A percentile compares a stretch with the other conserved stretches of the same genome.
Conservation (phyloP, 306 rosid species). For the Astragalus membranaceus region DNA sequence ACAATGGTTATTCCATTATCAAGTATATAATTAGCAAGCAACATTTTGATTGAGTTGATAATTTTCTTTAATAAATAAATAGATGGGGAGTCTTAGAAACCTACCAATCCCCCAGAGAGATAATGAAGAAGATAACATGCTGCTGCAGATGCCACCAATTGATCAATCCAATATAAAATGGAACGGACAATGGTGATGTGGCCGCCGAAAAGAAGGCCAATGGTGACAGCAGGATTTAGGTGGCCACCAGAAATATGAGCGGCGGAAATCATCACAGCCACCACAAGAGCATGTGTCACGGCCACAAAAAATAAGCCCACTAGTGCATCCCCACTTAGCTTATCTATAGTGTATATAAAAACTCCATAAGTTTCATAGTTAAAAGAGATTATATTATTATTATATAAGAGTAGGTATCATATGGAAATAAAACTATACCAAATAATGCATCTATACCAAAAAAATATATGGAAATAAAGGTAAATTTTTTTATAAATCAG, state of each 20-base stretch:
- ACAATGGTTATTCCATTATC: too few species aligned
- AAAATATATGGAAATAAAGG: too few species aligned
- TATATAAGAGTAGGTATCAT: too few species aligned
- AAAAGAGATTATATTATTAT: too few species aligned
- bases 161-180: slow-evolving; percentile 75
- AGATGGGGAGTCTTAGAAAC: too few species aligned
- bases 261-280: slow-evolving; percentile 79
- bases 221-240: slow-evolving; percentile 84
- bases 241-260: slow-evolving; percentile 95
- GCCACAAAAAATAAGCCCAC: slow-evolving; percentile 64
- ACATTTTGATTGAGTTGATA: too few species aligned
- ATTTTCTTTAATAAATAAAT: too few species aligned
- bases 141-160: slow-evolving; percentile 51
- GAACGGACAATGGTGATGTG: slow-evolving; percentile 72
- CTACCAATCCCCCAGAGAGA: slow-evolving; percentile 65
- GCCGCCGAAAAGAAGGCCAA: slow-evolving; percentile 69
- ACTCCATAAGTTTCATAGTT: too few species aligned
- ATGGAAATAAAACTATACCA: too few species aligned
- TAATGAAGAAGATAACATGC: slow-evolving; percentile 60
- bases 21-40: too few species aligned
- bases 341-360: slow-evolving; percentile 28
- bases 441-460: too few species aligned
- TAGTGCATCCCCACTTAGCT: slow-evolving; percentile 43
- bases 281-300: slow-evolving; percentile 72
- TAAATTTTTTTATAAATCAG: too few species aligned